Base-by-base conservation (phyloP, 345 rosid genomes). In the Citropsis articulata region DNA sequence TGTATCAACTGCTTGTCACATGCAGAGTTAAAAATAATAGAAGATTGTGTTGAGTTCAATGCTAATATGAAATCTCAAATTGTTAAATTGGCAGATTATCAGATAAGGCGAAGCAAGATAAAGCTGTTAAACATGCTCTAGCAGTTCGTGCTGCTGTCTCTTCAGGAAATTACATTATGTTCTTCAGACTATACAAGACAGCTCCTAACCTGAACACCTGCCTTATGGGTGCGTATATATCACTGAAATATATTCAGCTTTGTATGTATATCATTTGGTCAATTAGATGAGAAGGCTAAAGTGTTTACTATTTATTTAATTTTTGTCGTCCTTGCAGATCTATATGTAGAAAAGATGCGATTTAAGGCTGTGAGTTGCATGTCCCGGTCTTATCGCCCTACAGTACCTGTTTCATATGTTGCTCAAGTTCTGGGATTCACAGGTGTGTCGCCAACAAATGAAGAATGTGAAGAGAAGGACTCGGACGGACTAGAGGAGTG, bases 91-190 rank as follows among this genome's bases (percentile, higher is more conserved):
- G 57, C 85, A 97, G 99, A 83, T 91, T 97, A 84, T 89, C 97
- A 4, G 78, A 81, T 61, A 92, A 87, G 81, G 90, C 92, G 45
- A 94, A 91, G 86, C 79, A 89, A 80, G 92, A 93, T 71, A 77
- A 81, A 85, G 97, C 93, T 73, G 95, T 97, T 73, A 91, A 86
- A 84, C 98, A 97, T 89, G 99, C 99, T 59, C 97, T 96, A 77
- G 90, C 94, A 66, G 97, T 96, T 84, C 95, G 98, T 79, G 88
- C 92, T 77, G 98, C 99, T 30, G 99, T 96, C 56, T 85, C 98
- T 28, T 94, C 93, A 25, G 98, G 94, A 87, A 96, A 96, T 80
- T 96, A 94, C 68, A 91, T 92, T 71, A 73, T 74, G 87, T 96
- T 96, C 87, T 96, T 96, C 85, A 90, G 90, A 83, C 89, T 96